Evolutionary conservation across 164 flowering plant genomes (phyloP).

Genomic region (Litsea cubeba): DNA sequence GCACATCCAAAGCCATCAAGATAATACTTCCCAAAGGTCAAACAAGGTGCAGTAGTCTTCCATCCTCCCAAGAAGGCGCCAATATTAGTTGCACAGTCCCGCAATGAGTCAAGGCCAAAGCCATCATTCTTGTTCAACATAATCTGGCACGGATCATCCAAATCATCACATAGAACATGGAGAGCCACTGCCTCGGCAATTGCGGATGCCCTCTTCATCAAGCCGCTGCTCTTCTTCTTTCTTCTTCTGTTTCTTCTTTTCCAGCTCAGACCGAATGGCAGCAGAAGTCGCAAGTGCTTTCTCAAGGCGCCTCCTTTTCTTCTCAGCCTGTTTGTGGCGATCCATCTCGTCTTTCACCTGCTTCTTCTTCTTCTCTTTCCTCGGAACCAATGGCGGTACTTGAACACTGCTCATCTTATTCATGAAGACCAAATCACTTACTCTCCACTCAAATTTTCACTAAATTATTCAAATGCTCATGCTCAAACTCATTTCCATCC

Average conservation of each 20-base stretch:
- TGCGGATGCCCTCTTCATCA: constrained; percentile 97
- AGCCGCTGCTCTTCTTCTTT: constrained; percentile 91
- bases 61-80: constrained; percentile 42
- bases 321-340: constrained; percentile 91
- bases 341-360: constrained; percentile 83
- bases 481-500: not conserved
- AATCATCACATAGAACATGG: constrained; percentile 84
- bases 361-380: constrained; percentile 78
- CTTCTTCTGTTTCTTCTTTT: constrained; percentile 89
- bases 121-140: constrained; percentile 46
- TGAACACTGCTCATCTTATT: constrained; percentile 49
- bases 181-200: constrained; percentile 97
- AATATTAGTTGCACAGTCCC: constrained; percentile 39
- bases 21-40: constrained; percentile 29
- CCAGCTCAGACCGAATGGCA: constrained; percentile 85
- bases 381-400: constrained; percentile 38
- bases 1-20: constrained; percentile 44
- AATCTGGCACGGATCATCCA: constrained; percentile 55
- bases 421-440: constrained; percentile 23
- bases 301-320: constrained; percentile 90
- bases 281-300: constrained; percentile 97
- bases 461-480: not conserved
- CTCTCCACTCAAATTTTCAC: constrained; percentile 18
- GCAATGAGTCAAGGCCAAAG: constrained; percentile 22
- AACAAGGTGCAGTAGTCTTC: constrained; percentile 31